Conservation (phyloP, 495 filamentous ascomycete species). For the Aspergillus bertholletiae region DNA sequence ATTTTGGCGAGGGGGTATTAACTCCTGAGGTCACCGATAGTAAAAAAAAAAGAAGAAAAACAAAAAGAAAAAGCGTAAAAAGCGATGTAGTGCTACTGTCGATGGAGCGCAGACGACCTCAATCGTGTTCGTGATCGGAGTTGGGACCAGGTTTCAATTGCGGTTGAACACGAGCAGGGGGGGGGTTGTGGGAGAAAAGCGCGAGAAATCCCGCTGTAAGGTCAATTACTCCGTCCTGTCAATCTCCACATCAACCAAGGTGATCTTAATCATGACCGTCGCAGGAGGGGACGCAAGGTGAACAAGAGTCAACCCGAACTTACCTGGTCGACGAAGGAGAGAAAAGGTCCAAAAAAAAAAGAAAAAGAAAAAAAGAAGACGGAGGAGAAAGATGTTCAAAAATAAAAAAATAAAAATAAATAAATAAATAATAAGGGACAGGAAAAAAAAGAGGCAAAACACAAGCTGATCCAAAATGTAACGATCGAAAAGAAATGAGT, state of each 20-base stretch:
- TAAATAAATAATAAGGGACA: background rate
- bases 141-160: background rate
- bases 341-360: too few species aligned
- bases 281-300: constrained; percentile 6
- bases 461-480: background rate
- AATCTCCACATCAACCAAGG: constrained; percentile 11
- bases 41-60: too few species aligned
- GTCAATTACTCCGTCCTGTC: constrained; percentile 5
- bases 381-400: background rate
- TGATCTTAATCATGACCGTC: constrained; percentile 5
- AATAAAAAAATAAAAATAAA: background rate
- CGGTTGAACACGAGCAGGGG: background rate
- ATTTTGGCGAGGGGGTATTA: constrained; percentile 44
- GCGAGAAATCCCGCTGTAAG: background rate
- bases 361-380: background rate
- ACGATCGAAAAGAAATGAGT: background rate
- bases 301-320: constrained; percentile 13
- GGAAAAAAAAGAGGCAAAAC: too few species aligned
- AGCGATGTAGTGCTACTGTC: background rate
- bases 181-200: background rate
- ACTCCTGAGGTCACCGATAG: constrained; percentile 5
- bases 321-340: constrained; percentile 3
- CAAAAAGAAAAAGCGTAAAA: too few species aligned
- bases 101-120: background rate
- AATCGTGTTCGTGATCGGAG: background rate